Conservation (phyloP, 345 rosid species). For the Raphanus sativus region DNA sequence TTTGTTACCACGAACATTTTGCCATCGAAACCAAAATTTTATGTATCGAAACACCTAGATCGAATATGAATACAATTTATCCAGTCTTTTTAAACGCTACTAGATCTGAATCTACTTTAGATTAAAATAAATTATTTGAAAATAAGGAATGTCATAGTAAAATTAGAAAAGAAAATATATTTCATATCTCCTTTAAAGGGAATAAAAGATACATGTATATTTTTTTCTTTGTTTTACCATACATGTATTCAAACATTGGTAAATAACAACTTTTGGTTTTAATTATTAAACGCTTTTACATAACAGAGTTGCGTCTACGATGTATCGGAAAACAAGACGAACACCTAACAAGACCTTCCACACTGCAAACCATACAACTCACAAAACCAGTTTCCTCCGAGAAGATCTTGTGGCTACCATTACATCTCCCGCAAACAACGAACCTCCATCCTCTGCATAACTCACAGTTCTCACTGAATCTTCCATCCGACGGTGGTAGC, state of each 20-base stretch:
- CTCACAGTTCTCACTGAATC: conserved; percentile 30
- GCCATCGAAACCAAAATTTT: not conserved
- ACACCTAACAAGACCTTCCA: conserved; percentile 53
- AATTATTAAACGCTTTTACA: not conserved
- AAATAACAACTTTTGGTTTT: not conserved
- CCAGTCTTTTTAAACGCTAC: not conserved
- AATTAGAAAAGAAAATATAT: not conserved
- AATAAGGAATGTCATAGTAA: not conserved
- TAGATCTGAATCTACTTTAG: not conserved
- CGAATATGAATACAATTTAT: not conserved
- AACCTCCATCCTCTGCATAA: conserved; percentile 60
- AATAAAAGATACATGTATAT: not conserved
- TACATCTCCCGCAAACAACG: conserved; percentile 45
- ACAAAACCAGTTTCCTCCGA: conserved; percentile 43
- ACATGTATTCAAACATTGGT: not conserved
- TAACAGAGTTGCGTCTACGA: conserved; percentile 26
- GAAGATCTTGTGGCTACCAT: conserved; percentile 69
- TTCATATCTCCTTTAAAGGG: not conserved
- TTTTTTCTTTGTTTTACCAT: not conserved
- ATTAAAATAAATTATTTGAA: not conserved
- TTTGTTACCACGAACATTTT: not conserved
- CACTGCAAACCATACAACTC: conserved; percentile 47
- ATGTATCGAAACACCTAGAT: not conserved
- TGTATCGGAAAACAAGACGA: conserved; percentile 31
- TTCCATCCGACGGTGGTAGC: conserved; percentile 32